Evolutionary conservation across 1,284 basidiomycete genomes (phyloP).

Genomic region (Clitocybe nebularis): DNA sequence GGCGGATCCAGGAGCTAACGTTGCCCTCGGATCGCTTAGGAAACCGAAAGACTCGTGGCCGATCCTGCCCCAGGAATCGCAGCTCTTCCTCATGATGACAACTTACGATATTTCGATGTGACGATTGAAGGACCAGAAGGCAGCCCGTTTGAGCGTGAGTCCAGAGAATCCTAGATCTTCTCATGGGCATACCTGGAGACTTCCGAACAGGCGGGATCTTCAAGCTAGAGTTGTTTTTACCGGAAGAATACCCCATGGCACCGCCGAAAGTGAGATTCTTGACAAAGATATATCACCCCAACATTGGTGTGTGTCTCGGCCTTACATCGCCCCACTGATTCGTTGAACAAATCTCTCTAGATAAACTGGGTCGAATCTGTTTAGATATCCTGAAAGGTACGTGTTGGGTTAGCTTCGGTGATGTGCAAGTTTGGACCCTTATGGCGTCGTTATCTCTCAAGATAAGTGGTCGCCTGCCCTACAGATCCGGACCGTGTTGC

Average conservation of each 20-base stretch:
- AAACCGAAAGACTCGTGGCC: conserved; percentile 93
- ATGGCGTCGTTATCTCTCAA: conserved; percentile 25
- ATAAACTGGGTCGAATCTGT: conserved; percentile 97
- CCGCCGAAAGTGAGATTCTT: conserved; percentile 98
- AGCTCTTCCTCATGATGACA: conserved; percentile 94
- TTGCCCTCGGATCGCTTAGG: conserved; percentile 46
- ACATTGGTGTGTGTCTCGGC: conserved; percentile 74
- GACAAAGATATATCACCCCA: conserved; percentile 99
- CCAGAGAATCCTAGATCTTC: no score
- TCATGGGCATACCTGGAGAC: not conserved
- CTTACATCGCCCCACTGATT: conserved; percentile 3
- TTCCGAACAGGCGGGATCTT: conserved; percentile 79
- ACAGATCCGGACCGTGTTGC: conserved; percentile 95
- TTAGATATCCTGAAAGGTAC: conserved; percentile 94
- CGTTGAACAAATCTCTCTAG: conserved; percentile 36
- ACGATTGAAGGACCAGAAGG: conserved; percentile 92
- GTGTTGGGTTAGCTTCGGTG: conserved; percentile 15
- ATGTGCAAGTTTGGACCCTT: conserved; percentile 1
- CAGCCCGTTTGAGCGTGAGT: conserved; percentile 91
- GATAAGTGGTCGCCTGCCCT: conserved; percentile 99
- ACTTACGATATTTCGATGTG: conserved; percentile 98
- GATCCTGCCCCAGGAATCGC: conserved; percentile 97
- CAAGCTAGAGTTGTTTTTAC: conserved; percentile 94
- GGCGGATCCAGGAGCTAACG: conserved; percentile 1
- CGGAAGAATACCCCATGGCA: conserved; percentile 99